Evolutionary conservation across 2,329 filamentous ascomycete species (phyloP).

Genomic region (Cladosporium oxysporum): DNA sequence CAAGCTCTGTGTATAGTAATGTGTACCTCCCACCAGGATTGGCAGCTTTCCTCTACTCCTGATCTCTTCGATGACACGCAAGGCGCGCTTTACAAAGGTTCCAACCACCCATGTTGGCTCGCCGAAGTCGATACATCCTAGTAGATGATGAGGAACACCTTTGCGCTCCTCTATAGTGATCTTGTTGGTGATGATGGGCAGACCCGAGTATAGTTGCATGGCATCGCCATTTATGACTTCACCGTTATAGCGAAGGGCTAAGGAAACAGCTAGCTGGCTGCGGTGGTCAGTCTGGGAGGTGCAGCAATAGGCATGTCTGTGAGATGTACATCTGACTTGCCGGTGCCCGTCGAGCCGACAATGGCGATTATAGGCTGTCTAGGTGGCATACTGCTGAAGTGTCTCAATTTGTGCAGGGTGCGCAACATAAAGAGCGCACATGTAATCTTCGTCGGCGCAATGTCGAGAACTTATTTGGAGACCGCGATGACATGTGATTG

Average conservation of each 20-base stretch:
- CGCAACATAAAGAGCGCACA: background rate
- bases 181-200: constrained; percentile 96
- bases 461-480: background rate
- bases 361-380: constrained; percentile 70
- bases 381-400: constrained; percentile 12
- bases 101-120: constrained; percentile 83
- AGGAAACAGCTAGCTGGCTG: constrained; percentile 78
- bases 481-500: constrained; percentile 5
- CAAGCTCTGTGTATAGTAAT: constrained; percentile 90
- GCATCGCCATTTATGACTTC: constrained; percentile 97
- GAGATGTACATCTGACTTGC: constrained; percentile 77
- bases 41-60: constrained; percentile 75
- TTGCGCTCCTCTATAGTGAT: constrained; percentile 73
- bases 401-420: background rate
- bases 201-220: constrained; percentile 92
- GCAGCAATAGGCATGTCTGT: background rate
- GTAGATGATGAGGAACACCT: constrained; percentile 82
- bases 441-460: background rate
- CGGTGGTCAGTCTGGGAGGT: constrained; percentile 39
- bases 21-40: constrained; percentile 89
- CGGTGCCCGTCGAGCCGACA: constrained; percentile 87
- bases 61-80: constrained; percentile 73
- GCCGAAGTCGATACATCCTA: constrained; percentile 74
- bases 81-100: constrained; percentile 71
- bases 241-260: constrained; percentile 80